These are phyloP conservation scores for Zychaea mexicana DNA, from an alignment of 371 early-diverging fungal genomes.

Conservation along the genomic window DNA sequence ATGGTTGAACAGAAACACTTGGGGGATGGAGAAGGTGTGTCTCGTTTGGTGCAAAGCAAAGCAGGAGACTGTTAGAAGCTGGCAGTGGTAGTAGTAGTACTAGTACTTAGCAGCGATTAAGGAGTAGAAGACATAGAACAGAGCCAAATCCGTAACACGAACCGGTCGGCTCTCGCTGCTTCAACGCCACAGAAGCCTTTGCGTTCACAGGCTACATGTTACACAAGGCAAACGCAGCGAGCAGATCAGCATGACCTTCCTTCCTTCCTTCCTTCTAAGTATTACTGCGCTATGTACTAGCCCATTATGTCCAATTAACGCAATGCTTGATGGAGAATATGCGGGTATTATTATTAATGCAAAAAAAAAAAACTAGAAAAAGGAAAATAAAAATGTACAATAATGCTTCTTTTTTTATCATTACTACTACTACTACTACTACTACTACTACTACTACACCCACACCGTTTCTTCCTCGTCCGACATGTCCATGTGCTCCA, in stretches of 20 bases:
- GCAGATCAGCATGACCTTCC: background rate
- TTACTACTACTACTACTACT: no score
- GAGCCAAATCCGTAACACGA: background rate
- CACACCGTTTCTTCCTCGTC: slow-evolving; percentile 12
- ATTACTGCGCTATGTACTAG: no score
- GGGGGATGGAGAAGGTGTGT: no score
- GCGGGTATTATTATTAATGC: no score
- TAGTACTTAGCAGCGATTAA: no score
- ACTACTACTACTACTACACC: no score
- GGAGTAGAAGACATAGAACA: background rate
- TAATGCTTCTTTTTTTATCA: background rate
- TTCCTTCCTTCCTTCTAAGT: background rate
- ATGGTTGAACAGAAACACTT: no score
- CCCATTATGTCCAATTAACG: no score
- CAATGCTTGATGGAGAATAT: background rate
- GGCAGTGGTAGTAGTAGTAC: no score
- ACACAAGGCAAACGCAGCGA: background rate
- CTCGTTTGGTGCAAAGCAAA: no score
- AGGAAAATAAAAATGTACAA: background rate
- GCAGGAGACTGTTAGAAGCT: no score
- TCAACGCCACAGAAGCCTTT: background rate
- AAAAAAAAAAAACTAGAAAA: background rate
- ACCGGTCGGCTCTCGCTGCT: no score
- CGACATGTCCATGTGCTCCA: slow-evolving; percentile 22
- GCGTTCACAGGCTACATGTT: background rate